Evolutionary conservation across 257 asterid species (phyloP).

Genomic region (Solanum peruvianum): DNA sequence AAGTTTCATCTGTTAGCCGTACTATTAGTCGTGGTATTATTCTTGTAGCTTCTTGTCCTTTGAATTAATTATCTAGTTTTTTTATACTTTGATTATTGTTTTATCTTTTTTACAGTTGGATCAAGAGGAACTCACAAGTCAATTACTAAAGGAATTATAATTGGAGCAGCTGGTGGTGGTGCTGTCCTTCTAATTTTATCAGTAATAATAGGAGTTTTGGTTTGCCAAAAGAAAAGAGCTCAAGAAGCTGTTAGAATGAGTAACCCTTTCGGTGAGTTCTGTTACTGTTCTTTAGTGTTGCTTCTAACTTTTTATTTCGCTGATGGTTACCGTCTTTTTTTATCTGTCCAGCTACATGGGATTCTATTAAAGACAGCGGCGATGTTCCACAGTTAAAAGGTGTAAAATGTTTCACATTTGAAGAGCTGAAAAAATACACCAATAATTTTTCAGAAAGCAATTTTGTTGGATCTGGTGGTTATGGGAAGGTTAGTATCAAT

Average conservation of each 20-base stretch:
- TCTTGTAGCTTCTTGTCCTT: not conserved
- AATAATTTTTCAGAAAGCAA: slow-evolving; percentile 36
- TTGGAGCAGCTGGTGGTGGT: slow-evolving; percentile 65
- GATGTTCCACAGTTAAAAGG: slow-evolving; percentile 79
- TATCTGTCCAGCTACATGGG: slow-evolving; percentile 63
- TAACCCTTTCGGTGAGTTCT: slow-evolving; percentile 62
- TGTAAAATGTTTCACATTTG: slow-evolving; percentile 48
- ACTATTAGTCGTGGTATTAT: not conserved
- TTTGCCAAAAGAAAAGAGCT: slow-evolving; percentile 59
- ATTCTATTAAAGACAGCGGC: slow-evolving; percentile 42
- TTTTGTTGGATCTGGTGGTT: slow-evolving; percentile 4
- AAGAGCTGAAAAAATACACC: slow-evolving; percentile 31
- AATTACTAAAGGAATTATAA: slow-evolving; percentile 17
- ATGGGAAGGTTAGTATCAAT: slow-evolving; percentile 7
- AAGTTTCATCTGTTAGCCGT: not conserved
- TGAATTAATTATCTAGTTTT: not conserved
- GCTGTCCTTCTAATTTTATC: slow-evolving; percentile 31
- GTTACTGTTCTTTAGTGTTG: not conserved
- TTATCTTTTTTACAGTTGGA: slow-evolving; percentile 6
- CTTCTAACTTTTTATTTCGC: not conserved
- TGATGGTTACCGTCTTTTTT: not conserved
- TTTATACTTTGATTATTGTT: not conserved
- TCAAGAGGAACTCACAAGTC: slow-evolving; percentile 20
- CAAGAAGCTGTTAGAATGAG: slow-evolving; percentile 43
- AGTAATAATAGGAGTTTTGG: slow-evolving; percentile 53